phyloP scores from a whole-genome alignment of 176 grass and related monocot species.

The barley (Hordeum vulgare) region MorexV3_pseudomolecules_assembly NC_058524.1:234554088-234554587 shows the following conservation, averaged over 20 bases:
- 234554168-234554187: constrained; percentile 9
- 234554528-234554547: not conserved
- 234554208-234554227: constrained; percentile 44
- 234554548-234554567: too few relatives aligned
- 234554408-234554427: constrained; percentile 29
- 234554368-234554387: constrained; percentile 86
- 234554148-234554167: constrained; percentile 13
- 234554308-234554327: constrained; percentile 81
- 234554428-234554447: constrained; percentile 10
- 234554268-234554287: constrained; percentile 87
- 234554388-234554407: constrained; percentile 77
- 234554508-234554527: not conserved
- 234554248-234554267: constrained; percentile 42
- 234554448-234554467: not conserved
- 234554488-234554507: not conserved
- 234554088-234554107: constrained; percentile 40
- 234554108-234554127: constrained; percentile 71
- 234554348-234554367: constrained; percentile 67
- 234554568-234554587: too few relatives aligned
- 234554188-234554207: constrained; percentile 30
- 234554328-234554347: constrained; percentile 68
- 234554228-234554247: not conserved
- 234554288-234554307: constrained; percentile 93
- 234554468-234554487: not conserved
- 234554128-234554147: constrained; percentile 83